Evolutionary conservation across 2,329 filamentous ascomycete species (phyloP).

Genomic region (Cyclaneusma minus): DNA sequence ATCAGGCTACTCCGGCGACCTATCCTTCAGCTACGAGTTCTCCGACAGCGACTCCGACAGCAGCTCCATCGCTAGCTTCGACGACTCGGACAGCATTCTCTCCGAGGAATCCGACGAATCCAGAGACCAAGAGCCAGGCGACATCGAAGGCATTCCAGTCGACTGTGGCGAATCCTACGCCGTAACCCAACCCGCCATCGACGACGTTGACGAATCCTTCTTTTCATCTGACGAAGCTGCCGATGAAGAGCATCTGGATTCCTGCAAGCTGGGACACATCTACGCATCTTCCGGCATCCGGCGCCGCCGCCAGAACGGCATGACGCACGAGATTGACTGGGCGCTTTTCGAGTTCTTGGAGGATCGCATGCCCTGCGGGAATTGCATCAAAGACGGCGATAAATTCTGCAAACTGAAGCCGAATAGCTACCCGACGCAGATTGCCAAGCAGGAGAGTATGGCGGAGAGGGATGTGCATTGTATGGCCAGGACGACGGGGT

Average conservation of each 20-base stretch:
- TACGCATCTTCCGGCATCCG: conserved; percentile 85
- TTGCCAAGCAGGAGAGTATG: conserved; percentile 44
- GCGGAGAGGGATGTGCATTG: conserved; percentile 73
- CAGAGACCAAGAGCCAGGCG: conserved; percentile 46
- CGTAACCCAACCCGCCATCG: conserved; percentile 82
- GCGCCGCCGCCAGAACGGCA: conserved; percentile 51
- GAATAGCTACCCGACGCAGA: conserved; percentile 35
- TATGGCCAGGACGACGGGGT: conserved; percentile 71
- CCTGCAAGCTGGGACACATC: conserved; percentile 66
- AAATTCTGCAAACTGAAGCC: conserved; percentile 21
- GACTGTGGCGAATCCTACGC: conserved; percentile 64
- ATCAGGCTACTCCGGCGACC: no score
- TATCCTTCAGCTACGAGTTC: conserved; percentile 41
- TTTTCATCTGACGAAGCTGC: conserved; percentile 62
- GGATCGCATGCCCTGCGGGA: conserved; percentile 54
- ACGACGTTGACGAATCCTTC: conserved; percentile 72
- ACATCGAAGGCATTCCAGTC: conserved; percentile 63
- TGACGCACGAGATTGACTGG: conserved; percentile 92
- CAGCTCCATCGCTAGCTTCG: conserved; percentile 18
- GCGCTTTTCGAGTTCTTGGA: conserved; percentile 70
- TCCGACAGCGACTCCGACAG: conserved; percentile 45
- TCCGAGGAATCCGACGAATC: conserved; percentile 40
- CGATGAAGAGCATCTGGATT: conserved; percentile 67
- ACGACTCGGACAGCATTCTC: no score
- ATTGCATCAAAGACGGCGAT: conserved; percentile 42